phyloP scores from a whole-genome alignment of 768 basidiomycete species.

The Pleurotus sapidus region DNA sequence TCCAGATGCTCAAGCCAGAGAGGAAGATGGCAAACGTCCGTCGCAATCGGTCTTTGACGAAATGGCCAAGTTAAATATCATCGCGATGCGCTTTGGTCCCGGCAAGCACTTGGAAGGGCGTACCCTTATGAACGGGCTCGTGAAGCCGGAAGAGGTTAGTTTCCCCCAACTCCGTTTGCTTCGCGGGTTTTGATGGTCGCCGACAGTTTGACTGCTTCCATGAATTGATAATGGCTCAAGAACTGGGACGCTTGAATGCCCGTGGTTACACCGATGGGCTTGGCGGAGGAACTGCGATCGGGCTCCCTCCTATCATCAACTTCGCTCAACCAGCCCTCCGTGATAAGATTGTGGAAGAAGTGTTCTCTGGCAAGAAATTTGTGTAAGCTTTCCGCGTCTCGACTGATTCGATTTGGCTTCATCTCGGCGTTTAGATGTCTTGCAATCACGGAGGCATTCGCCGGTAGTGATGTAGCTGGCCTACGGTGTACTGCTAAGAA shows the following conservation, averaged over 20 bases:
- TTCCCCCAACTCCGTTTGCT: too few relatives aligned
- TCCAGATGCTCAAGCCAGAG: constrained; percentile 67
- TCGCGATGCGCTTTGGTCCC: constrained; percentile 85
- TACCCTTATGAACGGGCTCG: constrained; percentile 68
- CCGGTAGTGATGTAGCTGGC: constrained; percentile 66
- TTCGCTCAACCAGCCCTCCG: constrained; percentile 39
- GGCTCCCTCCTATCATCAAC: constrained; percentile 60
- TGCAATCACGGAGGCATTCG: constrained; percentile 76
- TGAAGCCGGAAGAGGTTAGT: constrained; percentile 71
- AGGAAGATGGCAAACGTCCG: constrained; percentile 86
- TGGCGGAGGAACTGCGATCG: constrained; percentile 63
- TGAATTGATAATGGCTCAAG: constrained; percentile 65
- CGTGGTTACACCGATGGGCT: constrained; percentile 73
- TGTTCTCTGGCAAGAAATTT: constrained; percentile 62
- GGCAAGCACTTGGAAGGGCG: constrained; percentile 81
- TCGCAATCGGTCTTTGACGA: constrained; percentile 75
- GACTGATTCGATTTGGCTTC: neutral
- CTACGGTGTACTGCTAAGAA: constrained; percentile 60
- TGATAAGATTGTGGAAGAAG: constrained; percentile 43
- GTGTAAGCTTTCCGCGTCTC: constrained; percentile 29
- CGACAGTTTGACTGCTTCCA: constrained; percentile 31
- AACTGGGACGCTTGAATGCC: constrained; percentile 49
- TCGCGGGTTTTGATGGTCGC: neutral
- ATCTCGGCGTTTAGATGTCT: constrained; percentile 31
- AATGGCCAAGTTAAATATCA: constrained; percentile 70